Conservation (phyloP, 176 grass and related monocot genomes). For the Cenchrus fungigraminus region DNA sequence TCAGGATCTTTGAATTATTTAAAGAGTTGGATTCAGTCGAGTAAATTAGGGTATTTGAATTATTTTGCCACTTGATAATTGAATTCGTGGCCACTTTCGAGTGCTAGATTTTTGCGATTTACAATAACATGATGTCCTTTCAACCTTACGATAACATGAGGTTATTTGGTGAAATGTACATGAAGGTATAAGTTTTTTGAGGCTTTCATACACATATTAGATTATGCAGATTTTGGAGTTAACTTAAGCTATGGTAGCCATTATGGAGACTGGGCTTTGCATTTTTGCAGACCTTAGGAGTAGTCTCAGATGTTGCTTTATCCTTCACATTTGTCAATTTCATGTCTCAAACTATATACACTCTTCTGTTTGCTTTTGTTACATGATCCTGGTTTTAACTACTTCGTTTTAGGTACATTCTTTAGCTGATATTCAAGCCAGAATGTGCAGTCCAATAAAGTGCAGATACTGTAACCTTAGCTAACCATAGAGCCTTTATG, state of each 20-base stretch:
- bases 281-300: background rate
- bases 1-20: no score
- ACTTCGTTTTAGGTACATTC: background rate
- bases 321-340: background rate
- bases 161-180: no score
- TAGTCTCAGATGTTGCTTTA: conserved; percentile 8
- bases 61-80: no score
- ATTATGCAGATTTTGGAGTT: no score
- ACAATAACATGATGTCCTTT: no score
- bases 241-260: conserved; percentile 2
- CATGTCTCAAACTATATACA: background rate
- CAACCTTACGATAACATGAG: no score
- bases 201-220: no score
- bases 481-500: background rate
- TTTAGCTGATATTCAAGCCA: background rate
- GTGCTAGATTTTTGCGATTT: no score
- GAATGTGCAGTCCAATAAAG: background rate
- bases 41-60: no score
- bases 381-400: background rate
- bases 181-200: no score
- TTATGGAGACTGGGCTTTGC: conserved; percentile 7
- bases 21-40: no score
- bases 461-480: conserved; percentile 1
- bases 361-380: background rate
- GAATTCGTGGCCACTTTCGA: no score